Conservation (phyloP, 352 stramenopile genomes). For the Aphanomyces euteiches region DNA sequence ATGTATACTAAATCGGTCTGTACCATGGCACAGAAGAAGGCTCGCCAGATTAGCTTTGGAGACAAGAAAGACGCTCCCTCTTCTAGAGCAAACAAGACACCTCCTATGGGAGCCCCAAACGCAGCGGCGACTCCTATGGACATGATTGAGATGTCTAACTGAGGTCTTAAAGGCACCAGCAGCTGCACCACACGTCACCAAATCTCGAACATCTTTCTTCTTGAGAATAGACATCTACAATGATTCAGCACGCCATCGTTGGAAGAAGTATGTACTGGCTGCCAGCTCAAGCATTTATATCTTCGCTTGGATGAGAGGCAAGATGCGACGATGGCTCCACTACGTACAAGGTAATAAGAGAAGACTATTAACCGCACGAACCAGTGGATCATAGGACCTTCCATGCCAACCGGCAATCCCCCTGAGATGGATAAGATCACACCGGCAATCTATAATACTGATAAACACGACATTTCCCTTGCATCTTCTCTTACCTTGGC, state of each 20-base stretch:
- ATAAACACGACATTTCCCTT: not conserved
- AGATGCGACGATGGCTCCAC: conserved; percentile 28
- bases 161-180: conserved; percentile 5
- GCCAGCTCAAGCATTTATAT: conserved; percentile 19
- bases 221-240: conserved; percentile 2
- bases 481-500: conserved; percentile 11
- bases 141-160: not conserved
- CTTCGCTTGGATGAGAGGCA: conserved; percentile 22
- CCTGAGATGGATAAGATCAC: conserved; percentile 45
- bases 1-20: not conserved
- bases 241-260: not conserved
- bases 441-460: conserved; percentile 36
- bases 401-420: conserved; percentile 45
- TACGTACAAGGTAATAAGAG: not conserved
- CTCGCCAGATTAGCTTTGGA: conserved; percentile 40
- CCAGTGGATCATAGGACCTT: conserved; percentile 39
- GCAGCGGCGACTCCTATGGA: conserved; percentile 46
- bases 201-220: conserved; percentile 41
- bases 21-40: conserved; percentile 42
- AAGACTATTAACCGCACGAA: not conserved
- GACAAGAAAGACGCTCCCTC: conserved; percentile 43
- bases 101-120: conserved; percentile 62
- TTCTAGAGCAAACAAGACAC: conserved; percentile 41
- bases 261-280: not conserved
- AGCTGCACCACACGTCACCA: conserved; percentile 48